Evolutionary conservation across 1,284 basidiomycete species (phyloP), one percentile per base, ranked within the genome.

Genomic region (Apiotrichum sp.): DNA sequence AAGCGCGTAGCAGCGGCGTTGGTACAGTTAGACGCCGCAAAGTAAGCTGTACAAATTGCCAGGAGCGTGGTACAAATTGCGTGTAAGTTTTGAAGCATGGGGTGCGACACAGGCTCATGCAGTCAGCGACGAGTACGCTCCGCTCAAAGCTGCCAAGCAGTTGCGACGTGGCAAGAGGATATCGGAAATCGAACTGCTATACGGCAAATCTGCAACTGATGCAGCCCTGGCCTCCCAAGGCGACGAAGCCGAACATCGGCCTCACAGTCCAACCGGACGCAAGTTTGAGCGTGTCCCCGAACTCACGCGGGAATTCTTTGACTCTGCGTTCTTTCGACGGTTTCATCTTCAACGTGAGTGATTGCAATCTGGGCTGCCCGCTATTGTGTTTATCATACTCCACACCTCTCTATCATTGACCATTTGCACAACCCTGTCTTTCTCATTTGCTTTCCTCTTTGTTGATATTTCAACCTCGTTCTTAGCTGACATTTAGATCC

Each of bases 111-210:
- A n/a, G n/a, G 14, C 39, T 39, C 4, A 45, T n/a, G 13, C 29
- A 2, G 3, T 33, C 31, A 92, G 89, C 33, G 89, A 93, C 71
- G 89, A 73, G 44, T 92, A 88, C 66, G 87, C 88, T 11, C 86
- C 89, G 62, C 83, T 90, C 50, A 92, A 91, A 69, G 86, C 88
- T 3, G 88, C 88, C 55, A 92, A 92, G 75, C 78, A 89, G 39
- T 81, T 92, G 14, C 79, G 89, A 52, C 83, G 89, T 42, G 89
- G 89, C 31, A 83, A 89, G 53, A 82, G 89, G 34, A 80, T 93
- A 13, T 88, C 90, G 62, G 87, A 91, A 77, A 88, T 90, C 57
- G 82, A 83, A 76, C 66, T 67, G 64, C 54, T 69, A 29, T 70
- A 69, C 41, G 69, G 69, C 41, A 66, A 64, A 52, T 59, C 67